Percentiles rank a stretch among this genome's conserved stretches.
Conservation (phyloP, 164 flowering plant genomes). For the Berberis thunbergii region DNA sequence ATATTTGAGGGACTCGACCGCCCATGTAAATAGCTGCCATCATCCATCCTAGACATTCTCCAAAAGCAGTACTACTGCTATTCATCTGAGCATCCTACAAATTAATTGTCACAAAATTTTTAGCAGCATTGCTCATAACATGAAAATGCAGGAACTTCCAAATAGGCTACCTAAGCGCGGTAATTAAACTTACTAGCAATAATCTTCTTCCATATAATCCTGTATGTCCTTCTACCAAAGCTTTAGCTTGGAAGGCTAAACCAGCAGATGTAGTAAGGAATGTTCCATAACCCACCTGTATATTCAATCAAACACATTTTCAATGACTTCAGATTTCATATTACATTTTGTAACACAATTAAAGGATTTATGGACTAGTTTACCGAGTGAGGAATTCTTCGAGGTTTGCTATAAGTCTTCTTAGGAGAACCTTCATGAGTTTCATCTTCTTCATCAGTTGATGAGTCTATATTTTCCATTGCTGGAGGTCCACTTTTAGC, state of each 20-base stretch:
- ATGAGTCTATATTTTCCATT: slow-evolving; percentile 33
- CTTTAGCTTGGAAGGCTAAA: slow-evolving; percentile 40
- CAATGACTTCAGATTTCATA: too few species aligned
- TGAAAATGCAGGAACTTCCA: too few species aligned
- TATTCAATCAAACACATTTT: background rate
- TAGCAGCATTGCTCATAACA: too few species aligned
- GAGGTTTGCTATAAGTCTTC: slow-evolving; percentile 30
- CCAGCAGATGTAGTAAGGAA: slow-evolving; percentile 41
- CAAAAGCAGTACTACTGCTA: slow-evolving; percentile 17
- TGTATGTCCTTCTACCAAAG: slow-evolving; percentile 24
- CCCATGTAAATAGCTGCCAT: slow-evolving; percentile 96
- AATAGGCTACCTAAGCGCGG: background rate
- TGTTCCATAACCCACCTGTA: slow-evolving; percentile 59
- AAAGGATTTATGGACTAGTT: slow-evolving; percentile 5
- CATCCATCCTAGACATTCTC: slow-evolving; percentile 68
- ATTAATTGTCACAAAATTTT: too few species aligned
- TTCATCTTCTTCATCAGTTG: slow-evolving; percentile 54
- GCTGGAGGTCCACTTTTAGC: slow-evolving; percentile 80
- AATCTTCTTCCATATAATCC: slow-evolving; percentile 30
- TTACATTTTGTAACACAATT: background rate
- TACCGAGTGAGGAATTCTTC: slow-evolving; percentile 58
- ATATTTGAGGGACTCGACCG: slow-evolving; percentile 75
- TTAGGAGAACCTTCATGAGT: slow-evolving; percentile 11
- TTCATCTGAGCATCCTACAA: slow-evolving; percentile 6
- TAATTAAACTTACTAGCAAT: slow-evolving; percentile 28